phyloP scores from a whole-genome alignment of 441 rosid species.

The Lagerstroemia fauriei region DNA sequence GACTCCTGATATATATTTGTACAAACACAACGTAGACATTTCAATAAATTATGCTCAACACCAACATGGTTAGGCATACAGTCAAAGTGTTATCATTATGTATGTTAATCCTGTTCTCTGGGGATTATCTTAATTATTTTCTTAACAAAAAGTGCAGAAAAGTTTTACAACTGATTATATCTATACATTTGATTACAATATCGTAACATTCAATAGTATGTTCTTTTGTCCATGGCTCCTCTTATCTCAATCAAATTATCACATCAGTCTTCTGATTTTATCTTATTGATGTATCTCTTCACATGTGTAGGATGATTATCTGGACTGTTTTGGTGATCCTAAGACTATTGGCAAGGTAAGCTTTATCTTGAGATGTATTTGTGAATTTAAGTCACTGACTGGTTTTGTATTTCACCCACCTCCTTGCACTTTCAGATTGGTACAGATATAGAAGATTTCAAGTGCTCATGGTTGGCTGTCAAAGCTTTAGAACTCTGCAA shows the following conservation, averaged over 20 bases:
- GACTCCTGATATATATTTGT: too few species aligned
- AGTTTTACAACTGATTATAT: neutral
- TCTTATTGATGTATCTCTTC: neutral
- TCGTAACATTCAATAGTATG: neutral
- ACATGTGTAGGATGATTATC: constrained; percentile 67
- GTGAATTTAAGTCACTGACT: neutral
- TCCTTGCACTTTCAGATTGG: constrained; percentile 55
- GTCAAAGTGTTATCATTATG: neutral
- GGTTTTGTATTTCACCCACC: neutral
- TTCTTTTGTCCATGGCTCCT: neutral
- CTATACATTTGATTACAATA: neutral
- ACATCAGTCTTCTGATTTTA: too few species aligned
- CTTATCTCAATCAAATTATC: neutral
- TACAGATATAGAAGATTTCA: constrained; percentile 87
- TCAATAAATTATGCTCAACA: too few species aligned
- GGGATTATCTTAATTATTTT: neutral
- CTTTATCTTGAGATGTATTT: neutral
- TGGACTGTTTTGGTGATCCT: constrained; percentile 83
- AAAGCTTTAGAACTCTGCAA: constrained; percentile 70
- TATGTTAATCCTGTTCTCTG: neutral
- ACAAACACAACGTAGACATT: too few species aligned
- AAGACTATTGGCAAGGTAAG: constrained; percentile 79
- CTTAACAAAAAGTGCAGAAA: neutral
- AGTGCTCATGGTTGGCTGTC: constrained; percentile 92
- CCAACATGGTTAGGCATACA: too few species aligned